Conservation (phyloP, 106 monocot genomes). For the Alisma plantagoaquatica region DNA sequence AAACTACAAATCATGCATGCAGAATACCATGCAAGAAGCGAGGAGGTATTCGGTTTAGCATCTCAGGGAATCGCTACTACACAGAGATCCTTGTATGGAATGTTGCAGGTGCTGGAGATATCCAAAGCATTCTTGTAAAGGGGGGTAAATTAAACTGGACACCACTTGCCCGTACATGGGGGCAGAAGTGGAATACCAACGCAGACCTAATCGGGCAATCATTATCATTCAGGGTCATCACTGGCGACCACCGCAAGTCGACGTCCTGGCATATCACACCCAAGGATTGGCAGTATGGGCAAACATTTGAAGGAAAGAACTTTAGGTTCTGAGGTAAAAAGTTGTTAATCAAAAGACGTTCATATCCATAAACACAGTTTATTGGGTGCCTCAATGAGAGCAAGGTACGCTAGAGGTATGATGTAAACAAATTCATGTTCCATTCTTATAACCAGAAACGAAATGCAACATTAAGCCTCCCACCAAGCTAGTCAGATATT, state of each 20-base stretch:
- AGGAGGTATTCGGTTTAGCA: slow-evolving; percentile 34
- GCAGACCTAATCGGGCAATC: slow-evolving; percentile 21
- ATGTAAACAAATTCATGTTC: too few species aligned
- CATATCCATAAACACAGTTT: too few species aligned
- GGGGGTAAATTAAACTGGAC: slow-evolving; percentile 24
- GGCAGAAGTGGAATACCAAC: slow-evolving; percentile 32
- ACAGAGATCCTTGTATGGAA: slow-evolving; percentile 33
- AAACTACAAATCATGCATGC: too few species aligned
- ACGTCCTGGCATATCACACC: slow-evolving; percentile 34
- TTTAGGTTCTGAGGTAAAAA: slow-evolving; percentile 15
- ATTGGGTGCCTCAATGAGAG: too few species aligned
- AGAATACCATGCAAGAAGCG: slow-evolving; percentile 34
- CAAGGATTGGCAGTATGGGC: slow-evolving; percentile 41
- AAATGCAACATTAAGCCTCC: too few species aligned
- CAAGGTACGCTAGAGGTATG: too few species aligned
- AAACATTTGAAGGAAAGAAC: slow-evolving; percentile 49
- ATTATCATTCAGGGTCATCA: slow-evolving; percentile 32
- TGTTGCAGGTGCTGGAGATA: slow-evolving; percentile 47
- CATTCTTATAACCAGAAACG: too few species aligned
- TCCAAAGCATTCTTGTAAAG: slow-evolving; percentile 16
- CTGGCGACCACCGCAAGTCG: slow-evolving; percentile 27
- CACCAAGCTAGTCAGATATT: too few species aligned
- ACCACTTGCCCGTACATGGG: slow-evolving; percentile 25
- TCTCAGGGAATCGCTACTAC: slow-evolving; percentile 32
- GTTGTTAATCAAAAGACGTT: too few species aligned